Conservation (phyloP, 495 filamentous ascomycete genomes). For the Venustampulla echinocandica region DNA sequence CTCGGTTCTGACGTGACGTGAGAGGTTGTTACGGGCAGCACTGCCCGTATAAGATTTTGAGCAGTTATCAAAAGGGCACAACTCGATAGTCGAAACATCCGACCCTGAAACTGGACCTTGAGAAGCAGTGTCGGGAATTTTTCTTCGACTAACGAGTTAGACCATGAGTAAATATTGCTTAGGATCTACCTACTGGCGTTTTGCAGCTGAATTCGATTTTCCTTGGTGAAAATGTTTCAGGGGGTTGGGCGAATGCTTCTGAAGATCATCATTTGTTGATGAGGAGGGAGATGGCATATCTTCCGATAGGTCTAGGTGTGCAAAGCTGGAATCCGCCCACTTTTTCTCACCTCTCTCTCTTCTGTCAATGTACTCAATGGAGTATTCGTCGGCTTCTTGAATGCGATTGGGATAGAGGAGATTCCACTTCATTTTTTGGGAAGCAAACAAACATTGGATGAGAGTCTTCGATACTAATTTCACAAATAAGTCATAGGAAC, state of each 20-base stretch:
- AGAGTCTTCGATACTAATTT: constrained; percentile 5
- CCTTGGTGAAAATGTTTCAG: neutral
- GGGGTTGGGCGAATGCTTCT: neutral
- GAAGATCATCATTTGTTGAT: neutral
- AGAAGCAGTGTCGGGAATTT: neutral
- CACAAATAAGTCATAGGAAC: constrained; percentile 3
- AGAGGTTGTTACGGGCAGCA: constrained; percentile 1
- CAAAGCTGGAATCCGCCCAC: neutral
- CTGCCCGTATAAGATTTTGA: neutral
- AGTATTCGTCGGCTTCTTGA: constrained; percentile 10
- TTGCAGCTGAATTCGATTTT: neutral
- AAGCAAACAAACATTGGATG: constrained; percentile 6
- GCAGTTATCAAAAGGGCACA: constrained; percentile 5
- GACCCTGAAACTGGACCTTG: constrained; percentile 2
- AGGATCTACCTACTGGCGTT: neutral
- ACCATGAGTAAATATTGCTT: neutral
- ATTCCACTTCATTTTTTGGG: constrained; percentile 4
- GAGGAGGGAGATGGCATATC: constrained; percentile 1
- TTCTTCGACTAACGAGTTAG: neutral
- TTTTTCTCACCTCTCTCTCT: constrained; percentile 1
- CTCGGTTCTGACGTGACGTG: constrained; percentile 3
- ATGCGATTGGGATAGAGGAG: constrained; percentile 5
- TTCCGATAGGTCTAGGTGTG: neutral
- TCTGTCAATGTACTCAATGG: neutral
- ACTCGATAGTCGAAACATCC: neutral